These are phyloP conservation scores for Daldinia vernicosa DNA, from an alignment of 495 filamentous ascomycete species.

Conservation along the genomic window DNA sequence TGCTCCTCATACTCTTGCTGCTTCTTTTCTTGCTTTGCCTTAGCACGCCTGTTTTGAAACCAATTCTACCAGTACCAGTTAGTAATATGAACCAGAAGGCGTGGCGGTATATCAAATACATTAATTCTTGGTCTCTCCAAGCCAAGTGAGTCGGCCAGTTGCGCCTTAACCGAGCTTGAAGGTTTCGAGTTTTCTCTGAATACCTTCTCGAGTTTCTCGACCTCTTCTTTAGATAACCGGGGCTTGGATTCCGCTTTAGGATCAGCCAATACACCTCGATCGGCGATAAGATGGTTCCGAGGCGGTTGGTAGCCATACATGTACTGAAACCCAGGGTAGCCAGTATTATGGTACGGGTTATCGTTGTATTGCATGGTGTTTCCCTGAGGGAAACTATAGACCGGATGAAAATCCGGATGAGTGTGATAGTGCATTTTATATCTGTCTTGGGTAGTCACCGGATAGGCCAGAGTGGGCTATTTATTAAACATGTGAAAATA, in stretches of 20 bases:
- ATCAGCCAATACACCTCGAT: conserved; percentile 32
- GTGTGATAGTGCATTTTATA: conserved; percentile 44
- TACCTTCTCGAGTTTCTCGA: conserved; percentile 76
- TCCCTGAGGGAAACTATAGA: conserved; percentile 35
- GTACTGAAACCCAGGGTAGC: conserved; percentile 30
- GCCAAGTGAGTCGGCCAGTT: conserved; percentile 75
- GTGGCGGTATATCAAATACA: conserved; percentile 58
- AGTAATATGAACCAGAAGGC: conserved; percentile 36
- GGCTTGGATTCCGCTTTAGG: conserved; percentile 66
- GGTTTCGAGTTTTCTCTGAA: conserved; percentile 82
- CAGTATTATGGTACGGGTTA: conserved; percentile 30
- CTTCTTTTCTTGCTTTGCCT: conserved; percentile 79
- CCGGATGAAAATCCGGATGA: conserved; percentile 29
- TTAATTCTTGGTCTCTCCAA: conserved; percentile 80
- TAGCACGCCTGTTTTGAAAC: conserved; percentile 90
- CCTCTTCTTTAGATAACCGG: conserved; percentile 82
- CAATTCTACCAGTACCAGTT: conserved; percentile 70
- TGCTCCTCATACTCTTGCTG: conserved; percentile 71
- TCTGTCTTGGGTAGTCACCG: conserved; percentile 8
- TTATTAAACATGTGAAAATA: conserved; percentile 15
- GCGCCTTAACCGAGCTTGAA: conserved; percentile 76
- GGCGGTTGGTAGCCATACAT: conserved; percentile 43
- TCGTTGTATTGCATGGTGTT: conserved; percentile 31
- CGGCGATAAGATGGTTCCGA: conserved; percentile 37
- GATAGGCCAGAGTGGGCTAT: not conserved